These are phyloP conservation scores for Dictyostelium citrinum DNA, from an alignment of 78 protist species.

Conservation along the genomic window DNA sequence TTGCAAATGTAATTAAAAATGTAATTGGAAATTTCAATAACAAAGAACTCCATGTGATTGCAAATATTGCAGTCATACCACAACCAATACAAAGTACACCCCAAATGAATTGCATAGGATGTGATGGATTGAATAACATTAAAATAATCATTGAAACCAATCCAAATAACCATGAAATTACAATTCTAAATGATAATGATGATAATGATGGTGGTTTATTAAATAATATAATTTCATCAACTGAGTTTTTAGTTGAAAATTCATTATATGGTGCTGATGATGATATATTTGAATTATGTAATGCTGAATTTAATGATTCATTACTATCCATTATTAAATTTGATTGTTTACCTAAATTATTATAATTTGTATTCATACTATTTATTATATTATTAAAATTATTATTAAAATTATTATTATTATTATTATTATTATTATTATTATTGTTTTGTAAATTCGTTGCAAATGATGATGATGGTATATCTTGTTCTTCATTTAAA, in stretches of 20 bases:
- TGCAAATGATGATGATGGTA: not conserved
- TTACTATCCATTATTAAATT: conserved; percentile 25
- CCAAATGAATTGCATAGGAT: conserved; percentile 68
- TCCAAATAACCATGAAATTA: conserved; percentile 39
- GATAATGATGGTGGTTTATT: conserved; percentile 18
- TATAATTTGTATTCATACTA: not conserved
- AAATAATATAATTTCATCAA: conserved; percentile 25
- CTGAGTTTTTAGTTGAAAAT: conserved; percentile 46
- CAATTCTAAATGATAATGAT: conserved; percentile 2
- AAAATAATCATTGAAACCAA: conserved; percentile 17
- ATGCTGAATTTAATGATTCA: conserved; percentile 31
- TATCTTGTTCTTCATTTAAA: not conserved
- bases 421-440: not conserved
- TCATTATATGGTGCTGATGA: conserved; percentile 38
- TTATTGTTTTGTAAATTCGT: not conserved
- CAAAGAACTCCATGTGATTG: conserved; percentile 38
- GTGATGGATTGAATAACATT: conserved; percentile 58
- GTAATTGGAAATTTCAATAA: conserved; percentile 43
- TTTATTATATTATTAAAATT: conserved; percentile 9
- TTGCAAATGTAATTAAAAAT: conserved; percentile 30
- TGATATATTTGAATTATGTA: conserved; percentile 49
- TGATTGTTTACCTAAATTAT: not conserved
- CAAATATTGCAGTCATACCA: conserved; percentile 59
- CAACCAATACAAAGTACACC: conserved; percentile 61
- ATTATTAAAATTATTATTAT: not conserved